Conservation (phyloP, 768 basidiomycete genomes). For the Hypholoma sublateritium region DNA sequence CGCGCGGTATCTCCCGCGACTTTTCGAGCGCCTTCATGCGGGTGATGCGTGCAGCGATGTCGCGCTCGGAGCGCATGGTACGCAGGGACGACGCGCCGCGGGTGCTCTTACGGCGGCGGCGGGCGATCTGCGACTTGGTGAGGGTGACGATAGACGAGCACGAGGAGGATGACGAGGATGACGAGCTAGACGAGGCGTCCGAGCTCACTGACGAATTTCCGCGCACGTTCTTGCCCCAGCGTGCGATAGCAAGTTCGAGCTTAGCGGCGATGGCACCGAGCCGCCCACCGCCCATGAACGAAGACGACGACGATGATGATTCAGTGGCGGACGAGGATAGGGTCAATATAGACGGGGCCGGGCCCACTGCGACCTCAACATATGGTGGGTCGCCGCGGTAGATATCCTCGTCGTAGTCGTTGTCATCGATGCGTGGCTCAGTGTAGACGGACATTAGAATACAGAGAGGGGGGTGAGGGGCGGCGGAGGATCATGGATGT, state of each 20-base stretch:
- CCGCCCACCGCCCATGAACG: conserved; percentile 36
- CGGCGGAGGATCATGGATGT: neutral
- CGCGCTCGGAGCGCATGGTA: conserved; percentile 53
- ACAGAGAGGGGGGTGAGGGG: neutral
- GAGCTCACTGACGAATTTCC: conserved; percentile 43
- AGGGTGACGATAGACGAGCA: conserved; percentile 39
- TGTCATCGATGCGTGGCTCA: conserved; percentile 32
- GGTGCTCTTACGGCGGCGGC: conserved; percentile 45
- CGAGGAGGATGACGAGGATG: conserved; percentile 42
- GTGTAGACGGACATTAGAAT: conserved; percentile 20
- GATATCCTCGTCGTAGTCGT: conserved; percentile 54
- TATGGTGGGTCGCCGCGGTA: conserved; percentile 54
- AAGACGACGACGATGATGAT: conserved; percentile 41
- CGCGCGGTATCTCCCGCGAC: conserved; percentile 56
- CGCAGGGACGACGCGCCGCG: conserved; percentile 50
- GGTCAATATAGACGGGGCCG: conserved; percentile 31
- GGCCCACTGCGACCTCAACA: conserved; percentile 19
- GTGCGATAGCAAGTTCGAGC: conserved; percentile 68
- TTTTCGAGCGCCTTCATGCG: conserved; percentile 63
- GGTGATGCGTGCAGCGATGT: conserved; percentile 58
- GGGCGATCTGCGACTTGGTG: conserved; percentile 35
- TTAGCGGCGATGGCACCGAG: conserved; percentile 58
- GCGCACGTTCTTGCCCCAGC: conserved; percentile 57
- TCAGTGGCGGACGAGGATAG: conserved; percentile 41
- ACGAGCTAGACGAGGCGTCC: conserved; percentile 43